Evolutionary conservation across 176 grass and related monocot species (phyloP).

Genomic region (Avena sativa): DNA sequence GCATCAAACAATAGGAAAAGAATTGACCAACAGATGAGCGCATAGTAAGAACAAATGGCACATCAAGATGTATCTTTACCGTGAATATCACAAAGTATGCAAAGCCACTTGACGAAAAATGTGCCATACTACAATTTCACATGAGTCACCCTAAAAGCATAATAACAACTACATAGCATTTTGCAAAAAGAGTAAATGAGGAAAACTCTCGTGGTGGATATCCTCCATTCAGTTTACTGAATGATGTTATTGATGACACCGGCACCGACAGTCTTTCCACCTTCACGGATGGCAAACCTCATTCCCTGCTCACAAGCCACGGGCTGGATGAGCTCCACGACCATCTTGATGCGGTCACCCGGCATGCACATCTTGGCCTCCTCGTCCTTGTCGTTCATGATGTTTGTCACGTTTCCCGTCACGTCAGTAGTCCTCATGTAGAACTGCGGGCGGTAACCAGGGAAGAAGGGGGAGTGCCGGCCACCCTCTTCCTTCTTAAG

Average conservation of each 20-base stretch:
- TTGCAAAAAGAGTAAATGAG: slow-evolving; percentile 51
- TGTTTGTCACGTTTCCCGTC: slow-evolving; percentile 71
- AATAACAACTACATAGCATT: slow-evolving; percentile 69
- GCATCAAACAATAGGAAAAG: slow-evolving; percentile 33
- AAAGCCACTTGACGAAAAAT: slow-evolving; percentile 64
- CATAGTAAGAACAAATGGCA: slow-evolving; percentile 10
- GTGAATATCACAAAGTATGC: slow-evolving; percentile 58
- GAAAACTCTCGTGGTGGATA: slow-evolving; percentile 52
- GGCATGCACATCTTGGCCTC: slow-evolving; percentile 96
- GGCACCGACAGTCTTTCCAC: slow-evolving; percentile 83
- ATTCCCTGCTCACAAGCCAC: slow-evolving; percentile 88
- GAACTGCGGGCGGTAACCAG: slow-evolving; percentile 87
- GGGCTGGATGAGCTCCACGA: slow-evolving; percentile 79
- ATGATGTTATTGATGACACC: slow-evolving; percentile 83
- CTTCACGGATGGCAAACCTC: slow-evolving; percentile 90
- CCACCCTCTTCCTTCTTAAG: slow-evolving; percentile 96
- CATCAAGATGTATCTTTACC: slow-evolving; percentile 43
- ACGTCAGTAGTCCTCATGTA: slow-evolving; percentile 94
- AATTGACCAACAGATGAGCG: slow-evolving; percentile 20
- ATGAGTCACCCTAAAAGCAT: slow-evolving; percentile 56
- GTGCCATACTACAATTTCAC: slow-evolving; percentile 65
- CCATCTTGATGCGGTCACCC: slow-evolving; percentile 83
- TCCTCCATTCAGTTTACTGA: slow-evolving; percentile 53
- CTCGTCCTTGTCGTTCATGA: slow-evolving; percentile 98
- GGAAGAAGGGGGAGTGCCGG: slow-evolving; percentile 83